Conservation (phyloP, 495 filamentous ascomycete genomes). For the Rusavskia elegans region DNA sequence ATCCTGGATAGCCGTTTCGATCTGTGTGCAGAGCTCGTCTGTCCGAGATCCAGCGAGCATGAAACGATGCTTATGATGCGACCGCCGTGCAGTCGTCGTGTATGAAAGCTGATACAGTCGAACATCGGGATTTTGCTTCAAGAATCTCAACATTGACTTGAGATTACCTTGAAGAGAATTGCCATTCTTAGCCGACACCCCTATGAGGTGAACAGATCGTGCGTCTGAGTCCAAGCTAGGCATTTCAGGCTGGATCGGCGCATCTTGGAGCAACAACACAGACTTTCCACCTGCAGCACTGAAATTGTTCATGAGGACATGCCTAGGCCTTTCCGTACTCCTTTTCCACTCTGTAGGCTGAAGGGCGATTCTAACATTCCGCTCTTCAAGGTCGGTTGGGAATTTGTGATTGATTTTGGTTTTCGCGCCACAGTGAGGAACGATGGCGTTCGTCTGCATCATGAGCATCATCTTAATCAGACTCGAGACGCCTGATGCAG, state of each 20-base stretch:
- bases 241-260: slow-evolving; percentile 11
- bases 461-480: slow-evolving; percentile 79
- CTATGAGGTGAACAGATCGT: slow-evolving; percentile 31
- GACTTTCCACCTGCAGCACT: slow-evolving; percentile 56
- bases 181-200: slow-evolving; percentile 37
- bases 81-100: slow-evolving; percentile 65
- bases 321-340: slow-evolving; percentile 34
- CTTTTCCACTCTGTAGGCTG: slow-evolving; percentile 44
- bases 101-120: slow-evolving; percentile 48
- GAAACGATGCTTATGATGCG: slow-evolving; percentile 60
- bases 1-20: slow-evolving; percentile 12
- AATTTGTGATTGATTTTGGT: slow-evolving; percentile 66
- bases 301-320: slow-evolving; percentile 56
- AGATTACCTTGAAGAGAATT: slow-evolving; percentile 42
- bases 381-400: slow-evolving; percentile 45
- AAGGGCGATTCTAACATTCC: slow-evolving; percentile 56
- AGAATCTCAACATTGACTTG: slow-evolving; percentile 29
- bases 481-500: slow-evolving; percentile 69
- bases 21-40: slow-evolving; percentile 6
- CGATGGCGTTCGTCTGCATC: slow-evolving; percentile 70
- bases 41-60: slow-evolving; percentile 32
- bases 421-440: slow-evolving; percentile 82
- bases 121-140: slow-evolving; percentile 30
- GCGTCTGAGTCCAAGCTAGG: slow-evolving; percentile 19
- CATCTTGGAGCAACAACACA: slow-evolving; percentile 39